Base-by-base conservation (phyloP, 2,329 filamentous ascomycete species). In the Fusarium proliferatum region DNA sequence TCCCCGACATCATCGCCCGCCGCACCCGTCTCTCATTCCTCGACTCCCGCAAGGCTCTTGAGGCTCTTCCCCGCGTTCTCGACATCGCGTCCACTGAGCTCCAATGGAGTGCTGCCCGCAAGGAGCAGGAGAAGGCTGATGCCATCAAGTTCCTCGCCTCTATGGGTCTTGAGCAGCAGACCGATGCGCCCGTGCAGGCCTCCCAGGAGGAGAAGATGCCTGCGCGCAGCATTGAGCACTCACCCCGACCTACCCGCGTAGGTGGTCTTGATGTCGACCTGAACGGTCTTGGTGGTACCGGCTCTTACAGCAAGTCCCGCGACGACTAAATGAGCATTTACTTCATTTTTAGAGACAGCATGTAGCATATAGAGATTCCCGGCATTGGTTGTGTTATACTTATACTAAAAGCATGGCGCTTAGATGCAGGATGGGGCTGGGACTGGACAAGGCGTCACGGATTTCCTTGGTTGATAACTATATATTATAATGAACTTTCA, bases 11-110 rank as follows among this genome's bases (percentile, higher is more conserved):
- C 41, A 87, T 94, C 64, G 90, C 92, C 21, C 89, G 92, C 62
- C 87, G 92, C 63, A 94, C 91, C 48, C 88, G 92, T 61, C 84
- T 94, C 49, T 91, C 92, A n/a, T 94, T 94, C 84, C 83, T 94
- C 71, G 93, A 94, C 80, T 91, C 91, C 3, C 88, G 93, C 79
- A 90, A 90, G 33, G 90, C 92, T 1, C 86, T 94, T 16, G 88
- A 92, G 78, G 89, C 91, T 3, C 86, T 94, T 23, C 92, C 92
- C 12, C 84, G 82, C 26, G 89, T 94, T 62, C 92, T 94, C 72
- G 92, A 94, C 77, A 81, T 94, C 57, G 93, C 94, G 90, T 88
- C 83, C 34, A 89, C 91, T 71, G 92, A 94, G 82, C 84, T 94
- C 53, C 82, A 87, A 55, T 94, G 92, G 92, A 86, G 85, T 75